Conservation (phyloP, 176 grass and related monocot genomes). For the Musa acuminata region DNA sequence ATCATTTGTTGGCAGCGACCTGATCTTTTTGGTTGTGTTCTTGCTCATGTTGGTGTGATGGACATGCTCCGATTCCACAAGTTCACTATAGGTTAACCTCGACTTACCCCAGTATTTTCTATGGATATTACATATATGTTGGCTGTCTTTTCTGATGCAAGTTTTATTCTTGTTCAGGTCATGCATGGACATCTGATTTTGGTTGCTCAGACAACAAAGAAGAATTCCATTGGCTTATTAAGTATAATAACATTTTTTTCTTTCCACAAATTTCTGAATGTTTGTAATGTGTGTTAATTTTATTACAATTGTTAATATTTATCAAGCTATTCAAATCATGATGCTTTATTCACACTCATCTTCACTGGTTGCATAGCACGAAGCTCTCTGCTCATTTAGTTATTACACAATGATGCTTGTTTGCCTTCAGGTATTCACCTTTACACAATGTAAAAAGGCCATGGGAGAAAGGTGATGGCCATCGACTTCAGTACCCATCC, state of each 20-base stretch:
- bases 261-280: neutral
- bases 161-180: constrained; percentile 29
- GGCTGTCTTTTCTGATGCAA: constrained; percentile 5
- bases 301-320: neutral
- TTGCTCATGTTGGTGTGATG: constrained; percentile 94
- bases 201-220: constrained; percentile 80
- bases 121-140: neutral
- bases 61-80: constrained; percentile 99
- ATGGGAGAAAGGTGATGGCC: constrained; percentile 48
- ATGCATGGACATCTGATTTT: constrained; percentile 96
- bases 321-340: neutral
- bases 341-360: neutral
- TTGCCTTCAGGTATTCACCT: constrained; percentile 57
- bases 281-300: neutral
- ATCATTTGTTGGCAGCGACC: constrained; percentile 37
- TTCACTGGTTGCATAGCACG: too few species aligned
- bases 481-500: constrained; percentile 51
- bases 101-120: constrained; percentile 1
- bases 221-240: constrained; percentile 79
- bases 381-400: neutral
- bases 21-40: constrained; percentile 88
- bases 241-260: constrained; percentile 37
- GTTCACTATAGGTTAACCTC: constrained; percentile 71
- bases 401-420: neutral
- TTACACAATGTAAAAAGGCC: constrained; percentile 74